Percentiles rank a stretch among this genome's conserved stretches.
Conservation (phyloP, 2,329 filamentous ascomycete species). For the Curvularia sp. region DNA sequence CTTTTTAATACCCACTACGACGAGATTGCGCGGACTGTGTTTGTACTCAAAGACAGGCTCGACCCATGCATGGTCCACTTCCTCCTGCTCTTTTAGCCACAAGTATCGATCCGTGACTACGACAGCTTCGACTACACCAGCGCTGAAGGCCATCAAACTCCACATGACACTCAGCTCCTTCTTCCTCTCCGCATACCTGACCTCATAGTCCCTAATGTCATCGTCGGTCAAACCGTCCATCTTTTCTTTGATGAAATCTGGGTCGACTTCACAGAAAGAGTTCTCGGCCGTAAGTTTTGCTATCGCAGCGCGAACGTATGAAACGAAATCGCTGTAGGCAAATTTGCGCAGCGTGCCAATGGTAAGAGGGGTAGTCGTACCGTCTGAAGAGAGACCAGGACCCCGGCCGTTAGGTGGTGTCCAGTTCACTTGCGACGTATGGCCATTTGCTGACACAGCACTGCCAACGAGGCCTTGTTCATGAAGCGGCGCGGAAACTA, state of each 20-base stretch:
- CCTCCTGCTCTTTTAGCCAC: constrained; percentile 78
- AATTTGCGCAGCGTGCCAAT: constrained; percentile 84
- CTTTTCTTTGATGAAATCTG: constrained; percentile 65
- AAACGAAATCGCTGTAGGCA: constrained; percentile 75
- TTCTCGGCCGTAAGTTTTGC: constrained; percentile 66
- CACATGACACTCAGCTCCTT: constrained; percentile 87
- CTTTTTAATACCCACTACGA: constrained; percentile 88
- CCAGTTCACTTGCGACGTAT: constrained; percentile 45
- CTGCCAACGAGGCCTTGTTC: constrained; percentile 50
- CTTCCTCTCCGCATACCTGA: constrained; percentile 68
- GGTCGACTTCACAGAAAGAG: constrained; percentile 45
- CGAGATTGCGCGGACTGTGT: constrained; percentile 86
- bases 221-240: constrained; percentile 75
- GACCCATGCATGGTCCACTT: constrained; percentile 81
- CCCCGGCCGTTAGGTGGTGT: constrained; percentile 58
- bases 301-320: constrained; percentile 82
- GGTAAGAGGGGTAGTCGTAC: constrained; percentile 78
- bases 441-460: constrained; percentile 40
- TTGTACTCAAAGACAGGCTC: constrained; percentile 91
- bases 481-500: constrained; percentile 66
- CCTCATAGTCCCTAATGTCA: constrained; percentile 75
- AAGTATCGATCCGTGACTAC: constrained; percentile 92
- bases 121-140: constrained; percentile 83
- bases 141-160: constrained; percentile 96
- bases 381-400: constrained; percentile 47